Evolutionary conservation across 257 asterid genomes (phyloP).

Genomic region (Scutellaria baicalensis): DNA sequence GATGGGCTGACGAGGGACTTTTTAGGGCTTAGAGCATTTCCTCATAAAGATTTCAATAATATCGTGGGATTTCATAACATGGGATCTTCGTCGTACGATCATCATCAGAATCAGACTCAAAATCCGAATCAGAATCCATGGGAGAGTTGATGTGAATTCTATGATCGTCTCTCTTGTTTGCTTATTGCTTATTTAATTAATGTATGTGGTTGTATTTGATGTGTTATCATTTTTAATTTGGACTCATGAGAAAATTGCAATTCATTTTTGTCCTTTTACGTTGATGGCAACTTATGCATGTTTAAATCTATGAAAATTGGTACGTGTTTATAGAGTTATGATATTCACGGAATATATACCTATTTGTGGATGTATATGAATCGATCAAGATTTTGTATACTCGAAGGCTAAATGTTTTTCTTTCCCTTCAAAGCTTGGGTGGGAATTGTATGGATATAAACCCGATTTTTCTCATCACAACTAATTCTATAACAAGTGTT

Average conservation of each 20-base stretch:
- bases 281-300: background rate
- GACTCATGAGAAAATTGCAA: background rate
- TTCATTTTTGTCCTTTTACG: background rate
- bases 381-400: no score
- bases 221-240: background rate
- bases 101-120: constrained; percentile 20
- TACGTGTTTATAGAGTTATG: background rate
- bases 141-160: constrained; percentile 21
- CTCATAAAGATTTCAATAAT: constrained; percentile 37
- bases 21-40: constrained; percentile 46
- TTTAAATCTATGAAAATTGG: background rate
- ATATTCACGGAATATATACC: background rate
- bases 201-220: background rate
- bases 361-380: no score
- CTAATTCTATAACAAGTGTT: no score
- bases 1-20: constrained; percentile 58
- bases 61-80: constrained; percentile 42
- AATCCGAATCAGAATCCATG: constrained; percentile 20
- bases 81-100: constrained; percentile 32
- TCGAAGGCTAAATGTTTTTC: no score
- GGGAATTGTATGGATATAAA: no score
- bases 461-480: no score
- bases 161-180: background rate
- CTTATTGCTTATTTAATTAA: background rate
- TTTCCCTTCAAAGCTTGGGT: no score